phyloP scores from a whole-genome alignment of 2,329 filamentous ascomycete species.

The Aureobasidium sp. region DNA sequence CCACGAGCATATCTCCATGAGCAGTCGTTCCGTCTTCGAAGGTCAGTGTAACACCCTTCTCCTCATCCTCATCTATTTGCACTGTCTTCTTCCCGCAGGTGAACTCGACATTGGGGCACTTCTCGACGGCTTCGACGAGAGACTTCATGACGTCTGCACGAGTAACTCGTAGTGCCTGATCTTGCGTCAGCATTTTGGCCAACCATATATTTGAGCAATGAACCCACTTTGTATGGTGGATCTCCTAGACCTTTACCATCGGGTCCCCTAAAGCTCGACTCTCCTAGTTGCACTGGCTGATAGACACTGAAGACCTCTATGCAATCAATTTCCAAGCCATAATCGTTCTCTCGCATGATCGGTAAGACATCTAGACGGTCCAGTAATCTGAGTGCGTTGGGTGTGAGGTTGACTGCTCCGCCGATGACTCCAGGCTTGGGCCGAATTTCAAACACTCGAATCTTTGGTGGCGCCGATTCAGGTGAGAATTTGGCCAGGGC shows the following conservation, averaged over 20 bases:
- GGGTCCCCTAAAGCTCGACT: slow-evolving; percentile 46
- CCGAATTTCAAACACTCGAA: slow-evolving; percentile 57
- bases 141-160: slow-evolving; percentile 49
- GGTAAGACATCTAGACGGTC: slow-evolving; percentile 38
- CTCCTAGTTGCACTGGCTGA: slow-evolving; percentile 43
- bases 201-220: too few species aligned
- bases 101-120: slow-evolving; percentile 45
- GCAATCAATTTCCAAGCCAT: slow-evolving; percentile 46
- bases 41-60: slow-evolving; percentile 36
- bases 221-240: slow-evolving; percentile 44
- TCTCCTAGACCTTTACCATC: slow-evolving; percentile 48
- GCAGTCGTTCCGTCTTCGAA: slow-evolving; percentile 40
- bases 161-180: slow-evolving; percentile 44
- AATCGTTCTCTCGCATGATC: slow-evolving; percentile 42
- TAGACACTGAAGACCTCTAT: slow-evolving; percentile 53
- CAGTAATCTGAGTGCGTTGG: slow-evolving; percentile 47
- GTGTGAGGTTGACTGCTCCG: slow-evolving; percentile 54
- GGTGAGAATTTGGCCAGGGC: slow-evolving; percentile 48
- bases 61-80: slow-evolving; percentile 42
- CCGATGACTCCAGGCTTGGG: slow-evolving; percentile 49
- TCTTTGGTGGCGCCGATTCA: slow-evolving; percentile 37
- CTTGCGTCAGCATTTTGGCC: background rate
- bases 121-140: slow-evolving; percentile 44
- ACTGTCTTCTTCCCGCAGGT: slow-evolving; percentile 48
- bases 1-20: slow-evolving; percentile 39